These are phyloP conservation scores for Hymenoscyphus repandus DNA, from an alignment of 2,329 filamentous ascomycete species.

Conservation along the genomic window DNA sequence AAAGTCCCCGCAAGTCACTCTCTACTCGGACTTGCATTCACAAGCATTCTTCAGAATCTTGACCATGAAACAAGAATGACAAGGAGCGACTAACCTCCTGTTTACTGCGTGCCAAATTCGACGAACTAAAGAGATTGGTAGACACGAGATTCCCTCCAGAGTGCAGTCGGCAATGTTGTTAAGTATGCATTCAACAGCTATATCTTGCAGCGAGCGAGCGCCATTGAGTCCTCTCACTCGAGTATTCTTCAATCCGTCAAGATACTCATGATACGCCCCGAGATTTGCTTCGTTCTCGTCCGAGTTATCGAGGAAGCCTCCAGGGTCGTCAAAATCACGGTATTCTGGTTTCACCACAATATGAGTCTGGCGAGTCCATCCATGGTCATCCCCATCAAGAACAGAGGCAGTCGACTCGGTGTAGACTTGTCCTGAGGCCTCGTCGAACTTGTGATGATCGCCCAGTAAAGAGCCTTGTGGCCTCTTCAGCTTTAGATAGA, in stretches of 20 bases:
- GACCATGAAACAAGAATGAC: not conserved
- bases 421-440: slow-evolving; percentile 26
- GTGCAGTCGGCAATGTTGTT: slow-evolving; percentile 20
- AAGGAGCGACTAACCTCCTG: slow-evolving; percentile 17
- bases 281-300: slow-evolving; percentile 1
- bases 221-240: slow-evolving; percentile 11
- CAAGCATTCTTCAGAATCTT: not conserved
- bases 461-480: not conserved
- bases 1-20: not conserved
- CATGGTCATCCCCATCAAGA: slow-evolving; percentile 11
- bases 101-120: slow-evolving; percentile 22
- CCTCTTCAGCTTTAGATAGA: not conserved
- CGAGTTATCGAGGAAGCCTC: not conserved
- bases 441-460: slow-evolving; percentile 20
- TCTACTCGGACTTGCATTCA: too few relatives aligned
- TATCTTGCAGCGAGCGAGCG: slow-evolving; percentile 20
- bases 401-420: slow-evolving; percentile 21
- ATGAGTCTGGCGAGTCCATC: slow-evolving; percentile 18
- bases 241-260: slow-evolving; percentile 8
- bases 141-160: slow-evolving; percentile 15
- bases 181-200: slow-evolving; percentile 20
- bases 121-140: slow-evolving; percentile 17
- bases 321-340: slow-evolving; percentile 4
- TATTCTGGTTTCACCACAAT: slow-evolving; percentile 10
- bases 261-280: slow-evolving; percentile 5